Conservation (phyloP, 2,329 filamentous ascomycete genomes). For the Periconia digitata region DNA sequence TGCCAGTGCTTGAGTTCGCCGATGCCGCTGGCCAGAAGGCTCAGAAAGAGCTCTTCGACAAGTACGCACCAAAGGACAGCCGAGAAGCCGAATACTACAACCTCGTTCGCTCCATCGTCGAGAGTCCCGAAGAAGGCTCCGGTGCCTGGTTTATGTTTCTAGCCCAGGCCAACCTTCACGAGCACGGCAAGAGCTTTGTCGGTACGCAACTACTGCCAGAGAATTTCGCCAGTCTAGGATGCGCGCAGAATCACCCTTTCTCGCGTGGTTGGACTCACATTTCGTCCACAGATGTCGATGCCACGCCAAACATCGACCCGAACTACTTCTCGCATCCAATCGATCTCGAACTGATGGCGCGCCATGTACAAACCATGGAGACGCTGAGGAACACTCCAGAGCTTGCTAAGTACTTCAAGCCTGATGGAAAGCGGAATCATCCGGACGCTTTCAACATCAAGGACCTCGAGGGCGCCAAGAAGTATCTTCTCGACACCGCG, state of each 20-base stretch:
- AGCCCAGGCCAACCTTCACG: no score
- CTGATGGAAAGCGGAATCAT: constrained; percentile 4
- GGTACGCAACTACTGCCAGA: constrained; percentile 11
- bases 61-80: no score
- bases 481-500: constrained; percentile 15
- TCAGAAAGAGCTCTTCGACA: no score
- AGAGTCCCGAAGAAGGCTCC: no score
- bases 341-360: constrained; percentile 44
- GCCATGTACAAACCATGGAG: constrained; percentile 32
- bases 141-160: no score
- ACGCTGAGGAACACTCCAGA: constrained; percentile 26
- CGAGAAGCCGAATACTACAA: no score
- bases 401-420: constrained; percentile 29
- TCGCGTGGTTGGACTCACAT: constrained; percentile 47
- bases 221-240: constrained; percentile 30
- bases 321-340: constrained; percentile 46
- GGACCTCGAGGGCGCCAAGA: constrained; percentile 27
- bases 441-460: constrained; percentile 8
- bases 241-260: constrained; percentile 36
- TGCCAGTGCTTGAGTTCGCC: no score
- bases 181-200: no score
- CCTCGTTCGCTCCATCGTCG: no score
- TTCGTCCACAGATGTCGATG: constrained; percentile 32
- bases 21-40: no score
- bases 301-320: constrained; percentile 43